Base-by-base conservation (phyloP, 768 basidiomycete genomes). In the Naganishia vishniacii region DNA sequence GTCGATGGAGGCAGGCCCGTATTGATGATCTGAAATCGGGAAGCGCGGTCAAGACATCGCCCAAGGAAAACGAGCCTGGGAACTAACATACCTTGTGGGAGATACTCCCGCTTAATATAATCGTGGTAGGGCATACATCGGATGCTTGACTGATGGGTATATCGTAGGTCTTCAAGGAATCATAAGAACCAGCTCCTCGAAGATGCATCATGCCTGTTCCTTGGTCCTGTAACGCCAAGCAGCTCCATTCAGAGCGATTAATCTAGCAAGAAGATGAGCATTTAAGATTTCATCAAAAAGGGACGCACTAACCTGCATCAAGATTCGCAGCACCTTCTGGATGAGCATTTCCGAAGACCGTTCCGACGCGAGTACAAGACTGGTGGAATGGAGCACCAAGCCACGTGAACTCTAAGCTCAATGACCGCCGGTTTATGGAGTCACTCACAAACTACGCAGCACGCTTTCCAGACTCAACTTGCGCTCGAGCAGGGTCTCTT, bases 351-450 rank as follows among this genome's bases (percentile, higher is more conserved):
- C 40, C 1, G 53, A 56, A 32, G 62, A 56, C 26, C 32, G 47
- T 29, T 67, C 65, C 20, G 61, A 56, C 3, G 65, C 65, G 8
- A 67, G 51, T 6, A 62, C 56, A 5, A 67, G 41, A 37, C 59
- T 61, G 59, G 11, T 25, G 3, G 25, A 26, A 37, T n/a, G n/a
- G n/a, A n/a, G n/a, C n/a, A n/a, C n/a, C n/a, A 23, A 20, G 16
- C 13, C 18, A 20, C 40, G 42, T 5, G n/a, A 44, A 18, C 9
- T 20, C 18, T 9, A n/a, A 5, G 11, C 6, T 44, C 42, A 20
- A 20, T n/a, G 42, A 8, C 5, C n/a, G 42, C 18, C 9, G 42
- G n/a, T 5, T 44, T 4, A 4, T 25, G 11, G 11, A 20, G 42
- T 15, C 13, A 9, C 59, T 60, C 26, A 60, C 59, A 60, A 60